Base-by-base conservation (phyloP, 2,329 filamentous ascomycete genomes). In the Aspergillus chevalieri region DNA sequence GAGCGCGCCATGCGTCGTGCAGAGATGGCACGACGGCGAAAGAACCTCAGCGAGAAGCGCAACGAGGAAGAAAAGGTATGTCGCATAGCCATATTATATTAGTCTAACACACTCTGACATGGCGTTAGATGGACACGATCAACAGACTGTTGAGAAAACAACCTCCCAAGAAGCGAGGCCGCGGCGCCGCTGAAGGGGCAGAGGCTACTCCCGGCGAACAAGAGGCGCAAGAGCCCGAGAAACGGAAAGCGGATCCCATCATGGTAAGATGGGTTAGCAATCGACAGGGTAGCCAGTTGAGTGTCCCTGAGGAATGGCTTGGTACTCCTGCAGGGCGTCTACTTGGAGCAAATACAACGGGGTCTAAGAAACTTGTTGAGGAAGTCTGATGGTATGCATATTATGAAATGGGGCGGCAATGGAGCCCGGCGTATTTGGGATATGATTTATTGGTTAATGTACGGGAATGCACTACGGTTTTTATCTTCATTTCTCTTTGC, bases 11-110 rank as follows among this genome's bases (percentile, higher is more conserved):
- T 87, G 80, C 79, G 85, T 44, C 76, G 85, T 48, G 82, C 83
- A 6, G 85, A 89, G 65, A 88, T 88, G 84, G 85, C 85, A 7
- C 74, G 85, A 49, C 77, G 85, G 47, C 74, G 85, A 52, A 88
- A 88, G 71, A 87, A 88, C 55, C 73, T 88, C 28, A 86, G 82
- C 50, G 85, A 88, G 69, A 87, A 87, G 71, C 79, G 85, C n/a
- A 86, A 87, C 48, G 85, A 88, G 61, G 85, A 89, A 70, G 85
- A 88, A 66, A 89, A 88, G 77, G 84, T 84, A 62, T 26, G 81
- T 81, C 48, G 17, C 15, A 22, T 1, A 47, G 43, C 17, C 17
- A 2, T n/a, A 9, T 5, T 6, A 19, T 36, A 41, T 41, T 12
- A 2, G 10, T 3, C 8, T 2, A 22, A 9, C 15, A 14, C 12